Evolutionary conservation across 2,329 filamentous ascomycete species (phyloP).

Genomic region (Ophiostoma ips): DNA sequence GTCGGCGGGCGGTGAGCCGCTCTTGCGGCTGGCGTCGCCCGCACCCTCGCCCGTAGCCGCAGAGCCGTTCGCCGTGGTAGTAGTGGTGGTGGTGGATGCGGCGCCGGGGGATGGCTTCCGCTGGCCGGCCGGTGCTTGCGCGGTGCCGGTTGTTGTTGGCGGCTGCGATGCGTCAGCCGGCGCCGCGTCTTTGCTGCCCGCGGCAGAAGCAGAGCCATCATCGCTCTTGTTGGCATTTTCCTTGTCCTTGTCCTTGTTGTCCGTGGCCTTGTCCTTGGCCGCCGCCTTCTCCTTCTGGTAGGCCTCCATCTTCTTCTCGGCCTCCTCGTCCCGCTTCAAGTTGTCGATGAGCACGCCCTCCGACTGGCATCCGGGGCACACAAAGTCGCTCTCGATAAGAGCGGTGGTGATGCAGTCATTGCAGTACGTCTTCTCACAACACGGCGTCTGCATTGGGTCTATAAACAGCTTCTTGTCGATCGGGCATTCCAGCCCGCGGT

Average conservation of each 20-base stretch:
- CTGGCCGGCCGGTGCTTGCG: neutral
- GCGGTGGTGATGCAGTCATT: constrained; percentile 99
- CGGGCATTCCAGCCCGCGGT: constrained; percentile 79
- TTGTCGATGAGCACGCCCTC: constrained; percentile 91
- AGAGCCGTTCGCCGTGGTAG: neutral
- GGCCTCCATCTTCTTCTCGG: constrained; percentile 61
- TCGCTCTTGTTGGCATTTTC: no score
- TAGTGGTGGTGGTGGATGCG: neutral
- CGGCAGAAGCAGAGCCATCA: no score
- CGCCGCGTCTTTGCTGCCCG: no score
- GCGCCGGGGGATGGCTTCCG: neutral
- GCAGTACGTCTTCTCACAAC: constrained; percentile 97
- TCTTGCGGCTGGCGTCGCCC: neutral
- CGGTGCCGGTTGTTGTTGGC: constrained; percentile 1
- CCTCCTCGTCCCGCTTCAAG: constrained; percentile 68
- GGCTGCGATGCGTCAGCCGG: constrained; percentile 16
- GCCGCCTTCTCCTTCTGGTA: constrained; percentile 49
- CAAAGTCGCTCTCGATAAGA: constrained; percentile 94
- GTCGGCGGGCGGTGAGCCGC: neutral
- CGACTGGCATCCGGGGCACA: constrained; percentile 82
- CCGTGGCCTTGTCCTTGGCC: constrained; percentile 30
- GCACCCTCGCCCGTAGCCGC: neutral
- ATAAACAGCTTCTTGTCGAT: constrained; percentile 97
- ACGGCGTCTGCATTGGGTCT: constrained; percentile 97
- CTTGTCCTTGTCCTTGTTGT: constrained; percentile 23